Evolutionary conservation across 495 filamentous ascomycete species (phyloP), one percentile per base, ranked within the genome.

Genomic region (Lentithecium fluviatile): DNA sequence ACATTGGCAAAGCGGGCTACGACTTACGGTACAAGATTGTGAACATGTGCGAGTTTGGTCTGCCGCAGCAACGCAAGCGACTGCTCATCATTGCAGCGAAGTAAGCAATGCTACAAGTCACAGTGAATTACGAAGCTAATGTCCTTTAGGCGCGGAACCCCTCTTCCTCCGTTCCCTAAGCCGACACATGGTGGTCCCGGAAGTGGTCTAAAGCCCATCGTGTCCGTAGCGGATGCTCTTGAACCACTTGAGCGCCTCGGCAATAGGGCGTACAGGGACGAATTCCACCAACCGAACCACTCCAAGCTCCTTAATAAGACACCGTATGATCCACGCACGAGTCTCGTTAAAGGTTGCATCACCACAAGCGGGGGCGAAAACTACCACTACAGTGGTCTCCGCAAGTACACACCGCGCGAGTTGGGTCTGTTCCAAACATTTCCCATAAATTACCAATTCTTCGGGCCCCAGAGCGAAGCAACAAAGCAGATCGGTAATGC

Each of bases 401-500:
- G 93, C 0, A 71, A 77, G 0, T 89, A 88, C 56, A 95, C 88
- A 0, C 62, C 82, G 0, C 81, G 87, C 0, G 94, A 98, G 62
- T 81, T 88, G 34, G 89, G 93, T 0, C 78, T 82, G 11, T 67
- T 97, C 2, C 88, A 94, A 58, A 84, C 83, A 0, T 97, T 96
- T 50, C 90, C 91, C 0, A 12, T 75, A 0, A 71, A 75, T 1
- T 87, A 90, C 72, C 43, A 54, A 0, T 56, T 43, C 0, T 64
- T 69, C 1, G 73, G 72, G 0, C 45, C 62, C 2, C 68, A 65
- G 7, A 72, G 65, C 0, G 60, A 70, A 6, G 74, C 84, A 1
- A 83, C 81, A 56, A 86, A 79, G 63, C 89, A 94, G 68, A 89
- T 96, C 60, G 93, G 93, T 0, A 97, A 97, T 70, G 90, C 91